Evolutionary conservation across 331 rosid genomes (phyloP).

Genomic region (Saraca asoca): DNA sequence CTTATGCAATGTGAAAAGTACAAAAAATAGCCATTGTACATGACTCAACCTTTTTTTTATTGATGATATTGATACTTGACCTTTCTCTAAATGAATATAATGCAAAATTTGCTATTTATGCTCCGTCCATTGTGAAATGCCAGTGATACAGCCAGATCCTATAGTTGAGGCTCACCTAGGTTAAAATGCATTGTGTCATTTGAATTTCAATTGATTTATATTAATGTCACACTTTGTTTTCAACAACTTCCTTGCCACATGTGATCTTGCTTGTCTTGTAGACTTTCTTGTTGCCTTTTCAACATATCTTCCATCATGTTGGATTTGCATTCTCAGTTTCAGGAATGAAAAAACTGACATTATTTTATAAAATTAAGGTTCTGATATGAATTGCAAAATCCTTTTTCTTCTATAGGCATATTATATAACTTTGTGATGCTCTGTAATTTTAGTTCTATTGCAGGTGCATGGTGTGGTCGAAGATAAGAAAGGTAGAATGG

Average conservation of each 20-base stretch:
- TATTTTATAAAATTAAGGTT: background rate
- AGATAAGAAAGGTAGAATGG: slow-evolving; percentile 73
- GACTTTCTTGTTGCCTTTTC: background rate
- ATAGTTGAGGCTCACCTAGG: background rate
- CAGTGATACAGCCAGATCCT: background rate
- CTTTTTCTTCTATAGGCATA: slow-evolving; percentile 6
- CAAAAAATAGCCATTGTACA: no score
- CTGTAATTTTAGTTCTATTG: slow-evolving; percentile 37
- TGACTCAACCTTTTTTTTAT: background rate
- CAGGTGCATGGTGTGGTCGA: slow-evolving; percentile 82
- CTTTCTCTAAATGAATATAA: background rate
- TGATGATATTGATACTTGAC: background rate
- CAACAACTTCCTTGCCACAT: background rate
- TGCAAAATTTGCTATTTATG: background rate
- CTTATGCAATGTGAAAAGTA: no score
- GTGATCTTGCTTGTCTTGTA: no score
- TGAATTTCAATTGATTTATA: slow-evolving; percentile 9
- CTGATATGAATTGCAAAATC: background rate
- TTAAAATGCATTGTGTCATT: background rate
- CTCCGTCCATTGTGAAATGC: background rate
- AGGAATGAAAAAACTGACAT: background rate
- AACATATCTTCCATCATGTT: background rate
- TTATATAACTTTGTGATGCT: slow-evolving; percentile 32
- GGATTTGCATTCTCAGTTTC: background rate
- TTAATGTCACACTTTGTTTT: background rate